phyloP scores from a whole-genome alignment of 1,139 yeast species.

The Yamadazyma aaseri region DNA sequence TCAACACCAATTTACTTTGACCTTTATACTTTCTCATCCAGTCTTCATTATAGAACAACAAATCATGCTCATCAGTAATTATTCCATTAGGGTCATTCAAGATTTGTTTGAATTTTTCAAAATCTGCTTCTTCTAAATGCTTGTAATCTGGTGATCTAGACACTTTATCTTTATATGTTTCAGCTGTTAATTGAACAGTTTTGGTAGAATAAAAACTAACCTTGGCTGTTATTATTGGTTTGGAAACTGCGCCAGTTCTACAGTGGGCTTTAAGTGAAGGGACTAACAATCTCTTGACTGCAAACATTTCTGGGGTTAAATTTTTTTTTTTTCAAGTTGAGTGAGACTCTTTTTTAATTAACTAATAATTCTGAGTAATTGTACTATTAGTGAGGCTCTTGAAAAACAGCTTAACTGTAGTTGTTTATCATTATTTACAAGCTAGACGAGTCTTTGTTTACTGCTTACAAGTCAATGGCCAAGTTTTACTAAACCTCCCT shows the following conservation, averaged over 20 bases:
- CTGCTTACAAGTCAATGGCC: neutral
- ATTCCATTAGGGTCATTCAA: constrained; percentile 47
- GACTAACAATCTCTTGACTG: constrained; percentile 2
- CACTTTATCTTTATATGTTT: constrained; percentile 56
- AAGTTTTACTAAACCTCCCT: constrained; percentile 10
- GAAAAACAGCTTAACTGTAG: no score
- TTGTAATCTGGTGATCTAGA: constrained; percentile 46
- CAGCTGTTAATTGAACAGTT: constrained; percentile 59
- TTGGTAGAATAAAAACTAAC: constrained; percentile 29
- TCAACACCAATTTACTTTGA: constrained; percentile 75
- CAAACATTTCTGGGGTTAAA: constrained; percentile 3
- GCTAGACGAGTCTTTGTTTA: no score
- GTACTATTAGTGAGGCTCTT: no score
- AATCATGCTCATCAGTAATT: constrained; percentile 58
- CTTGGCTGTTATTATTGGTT: constrained; percentile 1
- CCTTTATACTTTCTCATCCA: constrained; percentile 97
- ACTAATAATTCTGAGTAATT: neutral
- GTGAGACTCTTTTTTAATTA: constrained; percentile 1
- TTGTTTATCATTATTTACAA: no score
- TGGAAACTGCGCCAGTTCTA: neutral
- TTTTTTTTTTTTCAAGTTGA: constrained; percentile 3
- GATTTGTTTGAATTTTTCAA: constrained; percentile 60
- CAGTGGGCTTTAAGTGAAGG: neutral
- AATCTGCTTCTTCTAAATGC: constrained; percentile 52
- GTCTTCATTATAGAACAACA: constrained; percentile 79